Evolutionary conservation across 352 stramenopile genomes (phyloP).

Genomic region (Phytophthora foliorum): DNA sequence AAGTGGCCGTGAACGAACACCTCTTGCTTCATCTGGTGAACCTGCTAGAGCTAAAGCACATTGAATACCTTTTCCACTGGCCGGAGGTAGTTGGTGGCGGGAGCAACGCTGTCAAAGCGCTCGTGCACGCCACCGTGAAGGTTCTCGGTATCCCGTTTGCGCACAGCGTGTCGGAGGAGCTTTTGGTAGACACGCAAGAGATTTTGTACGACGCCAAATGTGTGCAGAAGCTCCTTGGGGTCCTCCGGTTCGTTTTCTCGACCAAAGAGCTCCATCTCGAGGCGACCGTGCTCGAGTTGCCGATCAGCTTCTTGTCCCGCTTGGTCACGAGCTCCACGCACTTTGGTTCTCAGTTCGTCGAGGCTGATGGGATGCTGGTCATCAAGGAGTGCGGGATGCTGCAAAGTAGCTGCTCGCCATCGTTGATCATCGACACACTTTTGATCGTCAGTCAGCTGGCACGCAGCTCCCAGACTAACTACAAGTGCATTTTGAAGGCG

Average conservation of each 20-base stretch:
- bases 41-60: slow-evolving; percentile 65
- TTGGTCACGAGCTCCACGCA: slow-evolving; percentile 88
- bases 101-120: slow-evolving; percentile 80
- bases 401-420: slow-evolving; percentile 48
- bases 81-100: slow-evolving; percentile 84
- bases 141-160: slow-evolving; percentile 86
- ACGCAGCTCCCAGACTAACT: slow-evolving; percentile 77
- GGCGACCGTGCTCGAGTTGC: slow-evolving; percentile 67
- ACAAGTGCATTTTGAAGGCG: slow-evolving; percentile 65
- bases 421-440: slow-evolving; percentile 83
- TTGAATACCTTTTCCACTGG: slow-evolving; percentile 76
- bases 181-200: slow-evolving; percentile 75
- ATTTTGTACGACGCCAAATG: slow-evolving; percentile 78
- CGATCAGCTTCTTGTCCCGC: slow-evolving; percentile 85
- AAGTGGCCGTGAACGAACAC: slow-evolving; percentile 63
- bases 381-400: slow-evolving; percentile 81
- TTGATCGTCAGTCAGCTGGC: slow-evolving; percentile 91
- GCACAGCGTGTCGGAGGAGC: slow-evolving; percentile 68
- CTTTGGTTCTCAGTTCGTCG: slow-evolving; percentile 84
- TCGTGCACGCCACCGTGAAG: slow-evolving; percentile 88
- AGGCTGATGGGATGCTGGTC: slow-evolving; percentile 70
- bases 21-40: slow-evolving; percentile 70
- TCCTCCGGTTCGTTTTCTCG: slow-evolving; percentile 73
- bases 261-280: slow-evolving; percentile 65
- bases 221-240: slow-evolving; percentile 68